Conservation (phyloP, 352 stramenopile genomes). For the Blastocystis hominis region DNA sequence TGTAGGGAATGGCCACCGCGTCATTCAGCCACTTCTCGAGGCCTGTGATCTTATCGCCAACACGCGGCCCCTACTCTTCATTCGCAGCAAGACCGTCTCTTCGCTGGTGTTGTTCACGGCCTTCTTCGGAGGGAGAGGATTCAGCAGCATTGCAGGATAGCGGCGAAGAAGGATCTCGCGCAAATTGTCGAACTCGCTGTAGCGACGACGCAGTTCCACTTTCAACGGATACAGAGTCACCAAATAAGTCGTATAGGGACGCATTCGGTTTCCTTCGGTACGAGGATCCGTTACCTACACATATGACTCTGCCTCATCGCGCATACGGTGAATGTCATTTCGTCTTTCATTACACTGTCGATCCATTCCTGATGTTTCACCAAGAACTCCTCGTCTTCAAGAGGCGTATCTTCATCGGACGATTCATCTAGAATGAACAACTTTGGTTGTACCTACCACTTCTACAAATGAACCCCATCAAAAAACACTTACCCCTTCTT, state of each 20-base stretch:
- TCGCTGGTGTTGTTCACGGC: constrained; percentile 51
- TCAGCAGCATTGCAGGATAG: constrained; percentile 49
- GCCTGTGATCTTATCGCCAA: background rate
- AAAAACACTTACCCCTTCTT: background rate
- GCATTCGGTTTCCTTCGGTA: constrained; percentile 43
- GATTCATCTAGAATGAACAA: constrained; percentile 1
- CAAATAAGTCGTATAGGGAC: constrained; percentile 53
- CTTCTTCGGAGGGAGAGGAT: constrained; percentile 54
- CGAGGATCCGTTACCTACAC: constrained; percentile 40
- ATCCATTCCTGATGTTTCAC: constrained; percentile 54
- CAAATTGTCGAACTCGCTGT: constrained; percentile 54
- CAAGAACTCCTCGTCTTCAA: constrained; percentile 52
- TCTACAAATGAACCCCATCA: background rate
- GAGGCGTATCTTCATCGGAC: constrained; percentile 31
- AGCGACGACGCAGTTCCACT: constrained; percentile 49
- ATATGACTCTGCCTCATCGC: background rate
- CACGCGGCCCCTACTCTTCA: background rate
- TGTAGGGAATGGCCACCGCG: constrained; percentile 40
- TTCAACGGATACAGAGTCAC: constrained; percentile 44
- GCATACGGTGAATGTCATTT: constrained; percentile 46
- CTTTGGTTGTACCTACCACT: background rate
- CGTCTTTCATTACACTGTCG: constrained; percentile 47
- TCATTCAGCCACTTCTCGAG: constrained; percentile 54
- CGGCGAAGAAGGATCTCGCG: constrained; percentile 24
- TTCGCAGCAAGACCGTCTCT: constrained; percentile 22